Percentiles rank a stretch among this genome's conserved stretches.
Evolutionary conservation across 768 basidiomycete genomes (phyloP).

Genomic region (Mycena rebaudengoi): DNA sequence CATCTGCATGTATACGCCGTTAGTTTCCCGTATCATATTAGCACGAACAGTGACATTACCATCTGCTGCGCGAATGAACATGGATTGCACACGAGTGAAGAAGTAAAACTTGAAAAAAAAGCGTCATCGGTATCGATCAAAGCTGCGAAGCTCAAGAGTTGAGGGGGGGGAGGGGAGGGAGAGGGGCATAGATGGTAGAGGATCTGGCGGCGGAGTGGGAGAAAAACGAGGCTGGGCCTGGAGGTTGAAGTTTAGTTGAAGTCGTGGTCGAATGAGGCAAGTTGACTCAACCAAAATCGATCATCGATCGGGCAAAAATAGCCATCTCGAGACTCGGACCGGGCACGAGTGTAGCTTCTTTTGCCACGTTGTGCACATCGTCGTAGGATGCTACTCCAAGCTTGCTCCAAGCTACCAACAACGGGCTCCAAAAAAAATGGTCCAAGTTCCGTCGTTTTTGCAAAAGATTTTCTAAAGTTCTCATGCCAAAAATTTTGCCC

Average conservation of each 20-base stretch:
- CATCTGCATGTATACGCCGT: conserved; percentile 13
- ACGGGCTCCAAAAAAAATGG: too few species aligned
- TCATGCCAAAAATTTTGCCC: too few species aligned
- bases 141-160: neutral
- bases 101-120: neutral
- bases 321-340: too few species aligned
- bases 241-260: conserved; percentile 3
- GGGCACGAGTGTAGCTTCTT: too few species aligned
- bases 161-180: neutral
- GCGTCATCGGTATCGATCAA: neutral
- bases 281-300: too few species aligned
- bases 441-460: too few species aligned
- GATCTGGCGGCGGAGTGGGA: neutral
- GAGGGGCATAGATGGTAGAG: neutral
- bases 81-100: neutral
- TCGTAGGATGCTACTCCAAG: too few species aligned
- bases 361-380: too few species aligned
- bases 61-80: neutral
- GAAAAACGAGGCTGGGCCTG: neutral
- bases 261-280: neutral
- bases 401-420: too few species aligned
- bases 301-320: too few species aligned
- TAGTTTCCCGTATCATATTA: conserved; percentile 17
- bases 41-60: conserved; percentile 8
- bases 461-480: too few species aligned